Conservation (phyloP, 2,329 filamentous ascomycete genomes). For the Trichoderma koningiopsis region DNA sequence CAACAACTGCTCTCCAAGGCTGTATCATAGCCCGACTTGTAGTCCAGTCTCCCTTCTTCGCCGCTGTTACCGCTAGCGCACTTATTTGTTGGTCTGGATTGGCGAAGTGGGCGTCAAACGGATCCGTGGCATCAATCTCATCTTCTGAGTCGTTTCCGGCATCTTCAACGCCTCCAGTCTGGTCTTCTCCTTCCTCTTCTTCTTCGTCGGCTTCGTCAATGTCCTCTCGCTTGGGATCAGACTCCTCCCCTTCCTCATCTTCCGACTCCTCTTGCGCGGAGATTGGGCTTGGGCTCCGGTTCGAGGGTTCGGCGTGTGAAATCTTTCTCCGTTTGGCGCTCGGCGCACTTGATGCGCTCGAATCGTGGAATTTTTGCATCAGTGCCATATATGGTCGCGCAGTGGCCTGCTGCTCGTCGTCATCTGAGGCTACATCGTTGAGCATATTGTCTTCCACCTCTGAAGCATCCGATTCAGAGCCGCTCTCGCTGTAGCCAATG, state of each 20-base stretch:
- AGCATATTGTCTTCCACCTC: slow-evolving; percentile 42
- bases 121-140: slow-evolving; percentile 61
- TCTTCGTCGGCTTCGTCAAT: slow-evolving; percentile 32
- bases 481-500: slow-evolving; percentile 21
- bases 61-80: slow-evolving; percentile 53
- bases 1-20: slow-evolving; percentile 51
- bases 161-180: slow-evolving; percentile 31
- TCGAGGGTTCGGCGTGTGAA: slow-evolving; percentile 40
- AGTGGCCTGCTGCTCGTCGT: slow-evolving; percentile 47
- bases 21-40: slow-evolving; percentile 51
- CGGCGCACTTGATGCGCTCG: slow-evolving; percentile 41
- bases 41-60: slow-evolving; percentile 55
- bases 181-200: slow-evolving; percentile 25
- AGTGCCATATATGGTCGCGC: slow-evolving; percentile 59
- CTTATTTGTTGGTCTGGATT: slow-evolving; percentile 64
- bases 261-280: slow-evolving; percentile 39
- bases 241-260: slow-evolving; percentile 44
- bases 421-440: slow-evolving; percentile 46
- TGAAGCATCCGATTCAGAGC: slow-evolving; percentile 29
- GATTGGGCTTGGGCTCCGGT: slow-evolving; percentile 31
- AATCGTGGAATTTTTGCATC: slow-evolving; percentile 58
- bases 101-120: slow-evolving; percentile 81
- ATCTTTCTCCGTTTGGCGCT: slow-evolving; percentile 62
- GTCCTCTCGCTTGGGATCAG: slow-evolving; percentile 34
- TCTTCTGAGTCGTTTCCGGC: slow-evolving; percentile 49